Conservation (phyloP, 2,329 filamentous ascomycete species). For the Diaporthe vexans region DNA sequence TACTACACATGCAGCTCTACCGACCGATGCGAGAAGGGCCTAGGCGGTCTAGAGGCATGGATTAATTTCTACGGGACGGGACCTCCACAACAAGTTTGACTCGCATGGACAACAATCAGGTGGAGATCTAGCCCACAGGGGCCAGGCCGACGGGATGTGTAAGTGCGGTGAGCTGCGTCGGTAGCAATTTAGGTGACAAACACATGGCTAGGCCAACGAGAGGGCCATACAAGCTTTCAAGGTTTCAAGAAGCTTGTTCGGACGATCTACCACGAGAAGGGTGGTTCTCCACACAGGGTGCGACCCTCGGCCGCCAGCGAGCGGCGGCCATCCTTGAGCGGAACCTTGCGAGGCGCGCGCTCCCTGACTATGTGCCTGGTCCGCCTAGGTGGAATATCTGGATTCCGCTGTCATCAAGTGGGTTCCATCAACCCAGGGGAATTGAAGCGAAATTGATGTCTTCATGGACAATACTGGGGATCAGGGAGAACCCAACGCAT, state of each 20-base stretch:
- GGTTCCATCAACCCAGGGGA: neutral
- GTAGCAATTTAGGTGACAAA: neutral
- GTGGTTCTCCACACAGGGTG: neutral
- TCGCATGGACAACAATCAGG: neutral
- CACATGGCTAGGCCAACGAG: neutral
- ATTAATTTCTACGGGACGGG: neutral
- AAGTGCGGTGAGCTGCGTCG: neutral
- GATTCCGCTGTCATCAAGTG: neutral
- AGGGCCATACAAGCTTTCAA: constrained; percentile 5
- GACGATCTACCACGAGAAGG: constrained; percentile 19
- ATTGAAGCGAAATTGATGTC: constrained; percentile 2
- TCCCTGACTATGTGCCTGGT: constrained; percentile 19
- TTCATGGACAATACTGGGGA: neutral
- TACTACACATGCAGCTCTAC: neutral
- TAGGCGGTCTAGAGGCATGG: neutral
- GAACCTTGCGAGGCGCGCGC: constrained; percentile 30
- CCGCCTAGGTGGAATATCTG: neutral
- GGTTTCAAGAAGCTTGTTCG: constrained; percentile 29
- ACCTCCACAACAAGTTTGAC: constrained; percentile 4
- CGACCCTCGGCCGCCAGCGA: neutral
- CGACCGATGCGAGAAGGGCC: neutral
- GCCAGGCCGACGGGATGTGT: neutral
- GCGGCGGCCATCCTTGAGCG: constrained; percentile 11
- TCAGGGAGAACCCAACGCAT: neutral
- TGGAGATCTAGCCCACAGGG: neutral